Conservation (phyloP, 495 filamentous ascomycete genomes). For the Penicillium egyptiacum region DNA sequence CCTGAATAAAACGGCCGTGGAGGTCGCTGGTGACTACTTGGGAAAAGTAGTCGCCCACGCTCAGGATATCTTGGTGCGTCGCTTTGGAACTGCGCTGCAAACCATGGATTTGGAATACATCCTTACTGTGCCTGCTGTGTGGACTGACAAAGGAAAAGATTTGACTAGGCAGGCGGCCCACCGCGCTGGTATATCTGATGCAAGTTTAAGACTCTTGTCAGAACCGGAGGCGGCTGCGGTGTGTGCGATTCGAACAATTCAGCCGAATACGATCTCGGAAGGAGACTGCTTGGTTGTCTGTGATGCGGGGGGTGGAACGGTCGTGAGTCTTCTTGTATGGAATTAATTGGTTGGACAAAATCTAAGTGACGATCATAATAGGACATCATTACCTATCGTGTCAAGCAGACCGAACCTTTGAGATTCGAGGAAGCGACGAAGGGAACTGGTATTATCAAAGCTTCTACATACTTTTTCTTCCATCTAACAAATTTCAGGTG, state of each 20-base stretch:
- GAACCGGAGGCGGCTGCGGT: slow-evolving; percentile 65
- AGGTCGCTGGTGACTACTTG: slow-evolving; percentile 45
- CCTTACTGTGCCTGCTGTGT: slow-evolving; percentile 57
- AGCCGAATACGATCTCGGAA: slow-evolving; percentile 28
- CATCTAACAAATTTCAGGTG: slow-evolving; percentile 31
- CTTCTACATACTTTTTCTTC: not conserved
- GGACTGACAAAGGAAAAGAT: slow-evolving; percentile 53
- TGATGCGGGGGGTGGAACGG: slow-evolving; percentile 61
- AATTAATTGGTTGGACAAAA: not conserved
- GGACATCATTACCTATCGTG: slow-evolving; percentile 46
- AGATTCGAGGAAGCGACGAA: slow-evolving; percentile 21
- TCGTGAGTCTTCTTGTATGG: slow-evolving; percentile 36
- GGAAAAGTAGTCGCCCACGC: slow-evolving; percentile 40
- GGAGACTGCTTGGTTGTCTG: slow-evolving; percentile 53
- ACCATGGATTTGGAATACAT: slow-evolving; percentile 35
- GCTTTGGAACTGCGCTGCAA: slow-evolving; percentile 28
- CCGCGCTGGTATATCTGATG: slow-evolving; percentile 45
- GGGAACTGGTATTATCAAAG: slow-evolving; percentile 25
- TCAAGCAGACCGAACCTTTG: slow-evolving; percentile 16
- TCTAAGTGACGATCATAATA: slow-evolving; percentile 22
- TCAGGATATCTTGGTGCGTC: slow-evolving; percentile 23
- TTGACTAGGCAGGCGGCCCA: slow-evolving; percentile 45
- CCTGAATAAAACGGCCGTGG: slow-evolving; percentile 33
- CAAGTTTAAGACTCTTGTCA: slow-evolving; percentile 50
- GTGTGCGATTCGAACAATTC: slow-evolving; percentile 43